Evolutionary conservation across 495 filamentous ascomycete species (phyloP).

Genomic region (Daldinia caldariorum): DNA sequence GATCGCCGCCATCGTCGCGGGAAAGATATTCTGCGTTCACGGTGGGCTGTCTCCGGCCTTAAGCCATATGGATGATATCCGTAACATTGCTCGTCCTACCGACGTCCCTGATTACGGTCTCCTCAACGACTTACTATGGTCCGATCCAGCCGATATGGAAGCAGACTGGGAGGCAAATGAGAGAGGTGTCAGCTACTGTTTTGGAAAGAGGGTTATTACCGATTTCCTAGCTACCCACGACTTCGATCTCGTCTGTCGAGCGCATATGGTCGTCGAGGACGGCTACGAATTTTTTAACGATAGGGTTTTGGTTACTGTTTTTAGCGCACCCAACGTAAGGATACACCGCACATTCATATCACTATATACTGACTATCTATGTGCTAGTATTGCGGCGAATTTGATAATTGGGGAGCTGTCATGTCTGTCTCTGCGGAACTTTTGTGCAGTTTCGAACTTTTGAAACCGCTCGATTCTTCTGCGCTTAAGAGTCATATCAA

Average conservation of each 20-base stretch:
- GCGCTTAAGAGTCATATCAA: conserved; percentile 99
- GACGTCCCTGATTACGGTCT: conserved; percentile 98
- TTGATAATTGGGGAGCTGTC: conserved; percentile 98
- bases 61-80: conserved; percentile 97
- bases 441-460: conserved; percentile 94
- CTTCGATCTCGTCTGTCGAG: conserved; percentile 95
- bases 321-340: conserved; percentile 95
- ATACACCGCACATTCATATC: neutral
- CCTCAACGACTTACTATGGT: conserved; percentile 97
- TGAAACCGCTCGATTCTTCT: conserved; percentile 97
- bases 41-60: conserved; percentile 93
- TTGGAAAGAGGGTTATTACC: conserved; percentile 98
- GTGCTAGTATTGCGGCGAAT: conserved; percentile 93
- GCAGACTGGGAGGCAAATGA: conserved; percentile 98
- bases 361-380: conserved; percentile 28
- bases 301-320: conserved; percentile 94
- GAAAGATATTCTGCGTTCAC: conserved; percentile 99
- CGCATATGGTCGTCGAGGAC: conserved; percentile 99
- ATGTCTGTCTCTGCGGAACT: conserved; percentile 97
- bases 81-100: conserved; percentile 92
- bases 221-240: conserved; percentile 95
- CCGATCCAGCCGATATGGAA: conserved; percentile 97
- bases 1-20: conserved; percentile 94
- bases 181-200: conserved; percentile 97
- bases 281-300: conserved; percentile 99